phyloP scores from a whole-genome alignment of 176 grass and related monocot species.

The Phoenix dactylifera region DNA sequence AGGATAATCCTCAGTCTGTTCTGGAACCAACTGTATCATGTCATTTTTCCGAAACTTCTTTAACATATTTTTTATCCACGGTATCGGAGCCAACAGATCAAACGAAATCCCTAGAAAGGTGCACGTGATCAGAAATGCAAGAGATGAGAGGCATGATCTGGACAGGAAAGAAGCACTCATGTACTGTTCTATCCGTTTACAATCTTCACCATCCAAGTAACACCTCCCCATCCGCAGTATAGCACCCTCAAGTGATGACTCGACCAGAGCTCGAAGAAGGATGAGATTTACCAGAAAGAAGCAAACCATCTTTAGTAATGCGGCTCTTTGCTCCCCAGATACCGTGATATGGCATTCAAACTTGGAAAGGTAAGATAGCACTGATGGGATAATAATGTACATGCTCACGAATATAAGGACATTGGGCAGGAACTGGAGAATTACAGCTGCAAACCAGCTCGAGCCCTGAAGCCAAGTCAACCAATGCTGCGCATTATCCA shows the following conservation, averaged over 20 bases:
- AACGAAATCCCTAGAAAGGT: slow-evolving; percentile 98
- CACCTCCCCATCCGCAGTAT: slow-evolving; percentile 86
- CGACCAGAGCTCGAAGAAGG: slow-evolving; percentile 71
- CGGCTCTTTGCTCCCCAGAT: slow-evolving; percentile 92
- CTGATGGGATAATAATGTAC: slow-evolving; percentile 96
- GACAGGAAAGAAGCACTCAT: slow-evolving; percentile 95
- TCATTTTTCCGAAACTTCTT: slow-evolving; percentile 99
- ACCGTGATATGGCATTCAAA: slow-evolving; percentile 93
- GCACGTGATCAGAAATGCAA: slow-evolving; percentile 86
- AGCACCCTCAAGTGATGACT: slow-evolving; percentile 85
- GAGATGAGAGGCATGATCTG: slow-evolving; percentile 86
- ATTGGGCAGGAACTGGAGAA: slow-evolving; percentile 92
- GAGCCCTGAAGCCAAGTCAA: slow-evolving; percentile 80
- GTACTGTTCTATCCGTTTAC: slow-evolving; percentile 85
- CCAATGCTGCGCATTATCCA: slow-evolving; percentile 93
- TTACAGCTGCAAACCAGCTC: slow-evolving; percentile 89
- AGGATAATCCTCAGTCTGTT: slow-evolving; percentile 69
- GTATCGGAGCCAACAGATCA: slow-evolving; percentile 86
- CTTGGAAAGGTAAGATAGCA: slow-evolving; percentile 84
- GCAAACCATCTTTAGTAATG: slow-evolving; percentile 98
- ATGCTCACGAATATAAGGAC: slow-evolving; percentile 93
- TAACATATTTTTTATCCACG: slow-evolving; percentile 91
- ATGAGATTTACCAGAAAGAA: slow-evolving; percentile 99
- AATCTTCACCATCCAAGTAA: slow-evolving; percentile 75
- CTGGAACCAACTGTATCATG: slow-evolving; percentile 92